Evolutionary conservation across 1,284 basidiomycete species (phyloP).

Genomic region (Sanguinoderma infundibulare): DNA sequence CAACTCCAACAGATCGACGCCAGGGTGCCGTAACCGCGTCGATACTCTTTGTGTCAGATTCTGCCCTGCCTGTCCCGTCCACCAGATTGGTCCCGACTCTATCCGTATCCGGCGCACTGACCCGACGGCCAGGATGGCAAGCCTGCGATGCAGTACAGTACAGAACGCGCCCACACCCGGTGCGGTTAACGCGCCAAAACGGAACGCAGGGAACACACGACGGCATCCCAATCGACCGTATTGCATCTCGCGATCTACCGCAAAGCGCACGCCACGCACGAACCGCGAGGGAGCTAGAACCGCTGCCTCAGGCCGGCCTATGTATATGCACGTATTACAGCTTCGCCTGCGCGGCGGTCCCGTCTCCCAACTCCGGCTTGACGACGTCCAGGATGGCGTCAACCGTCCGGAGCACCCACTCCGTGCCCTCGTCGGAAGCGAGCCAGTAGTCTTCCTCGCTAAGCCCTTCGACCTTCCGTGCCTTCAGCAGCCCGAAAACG

Average conservation of each 20-base stretch:
- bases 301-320: slow-evolving; percentile 30
- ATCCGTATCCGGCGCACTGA: slow-evolving; percentile 10
- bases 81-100: slow-evolving; percentile 11
- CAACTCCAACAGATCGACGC: slow-evolving; percentile 18
- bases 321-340: too few relatives aligned
- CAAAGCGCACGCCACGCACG: slow-evolving; percentile 2
- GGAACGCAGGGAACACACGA: not conserved
- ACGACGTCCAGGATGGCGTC: slow-evolving; percentile 82
- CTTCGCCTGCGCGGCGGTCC: slow-evolving; percentile 52
- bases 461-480: slow-evolving; percentile 61
- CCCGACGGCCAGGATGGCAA: slow-evolving; percentile 2
- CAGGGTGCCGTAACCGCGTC: slow-evolving; percentile 24
- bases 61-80: slow-evolving; percentile 5
- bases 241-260: slow-evolving; percentile 11
- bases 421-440: slow-evolving; percentile 86
- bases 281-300: slow-evolving; percentile 5
- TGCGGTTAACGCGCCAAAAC: not conserved
- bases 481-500: slow-evolving; percentile 92
- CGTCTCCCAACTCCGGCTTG: slow-evolving; percentile 46
- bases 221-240: too few relatives aligned
- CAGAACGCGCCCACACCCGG: not conserved
- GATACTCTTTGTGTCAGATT: slow-evolving; percentile 12
- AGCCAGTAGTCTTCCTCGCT: slow-evolving; percentile 86
- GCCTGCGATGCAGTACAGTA: not conserved
- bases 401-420: slow-evolving; percentile 90